Evolutionary conservation across 495 filamentous ascomycete genomes (phyloP).

Genomic region (Penicillium cosmopolitanum): DNA sequence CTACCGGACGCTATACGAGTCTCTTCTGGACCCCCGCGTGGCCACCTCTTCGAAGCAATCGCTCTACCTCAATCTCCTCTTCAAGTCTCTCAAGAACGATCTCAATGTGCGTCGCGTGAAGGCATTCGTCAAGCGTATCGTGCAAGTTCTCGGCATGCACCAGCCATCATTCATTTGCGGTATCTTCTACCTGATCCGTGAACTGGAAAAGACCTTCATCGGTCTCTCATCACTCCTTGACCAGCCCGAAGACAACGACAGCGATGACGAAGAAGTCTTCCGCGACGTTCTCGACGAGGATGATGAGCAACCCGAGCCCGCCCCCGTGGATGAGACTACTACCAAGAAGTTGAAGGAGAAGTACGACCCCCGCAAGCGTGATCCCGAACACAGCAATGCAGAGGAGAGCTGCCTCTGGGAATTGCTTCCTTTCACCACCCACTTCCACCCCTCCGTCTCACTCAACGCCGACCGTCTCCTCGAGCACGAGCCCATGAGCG

Average conservation of each 20-base stretch:
- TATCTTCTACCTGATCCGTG: slow-evolving; percentile 81
- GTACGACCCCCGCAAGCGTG: slow-evolving; percentile 89
- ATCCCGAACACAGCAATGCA: slow-evolving; percentile 89
- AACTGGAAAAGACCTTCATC: slow-evolving; percentile 75
- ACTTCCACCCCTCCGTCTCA: slow-evolving; percentile 96
- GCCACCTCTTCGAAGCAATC: slow-evolving; percentile 91
- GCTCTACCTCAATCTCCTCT: slow-evolving; percentile 90
- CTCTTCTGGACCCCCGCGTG: slow-evolving; percentile 85
- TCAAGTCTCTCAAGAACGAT: slow-evolving; percentile 83
- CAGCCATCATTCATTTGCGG: slow-evolving; percentile 92
- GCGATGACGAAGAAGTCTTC: slow-evolving; percentile 75
- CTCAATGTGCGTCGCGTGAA: slow-evolving; percentile 86
- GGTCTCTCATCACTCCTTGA: slow-evolving; percentile 73
- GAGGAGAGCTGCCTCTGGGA: slow-evolving; percentile 94
- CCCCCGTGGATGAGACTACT: slow-evolving; percentile 23
- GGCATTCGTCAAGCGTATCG: slow-evolving; percentile 89
- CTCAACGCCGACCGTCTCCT: slow-evolving; percentile 76
- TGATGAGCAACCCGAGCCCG: slow-evolving; percentile 38
- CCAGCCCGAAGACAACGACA: slow-evolving; percentile 67
- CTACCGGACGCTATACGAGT: slow-evolving; percentile 94
- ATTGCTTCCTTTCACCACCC: slow-evolving; percentile 72
- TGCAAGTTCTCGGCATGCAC: slow-evolving; percentile 84
- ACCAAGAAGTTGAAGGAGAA: slow-evolving; percentile 32
- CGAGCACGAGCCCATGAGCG: slow-evolving; percentile 64
- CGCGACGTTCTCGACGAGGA: slow-evolving; percentile 66